Base-by-base conservation (phyloP, 1,139 yeast genomes). In the Cylindricascospora bacillispora region DNA sequence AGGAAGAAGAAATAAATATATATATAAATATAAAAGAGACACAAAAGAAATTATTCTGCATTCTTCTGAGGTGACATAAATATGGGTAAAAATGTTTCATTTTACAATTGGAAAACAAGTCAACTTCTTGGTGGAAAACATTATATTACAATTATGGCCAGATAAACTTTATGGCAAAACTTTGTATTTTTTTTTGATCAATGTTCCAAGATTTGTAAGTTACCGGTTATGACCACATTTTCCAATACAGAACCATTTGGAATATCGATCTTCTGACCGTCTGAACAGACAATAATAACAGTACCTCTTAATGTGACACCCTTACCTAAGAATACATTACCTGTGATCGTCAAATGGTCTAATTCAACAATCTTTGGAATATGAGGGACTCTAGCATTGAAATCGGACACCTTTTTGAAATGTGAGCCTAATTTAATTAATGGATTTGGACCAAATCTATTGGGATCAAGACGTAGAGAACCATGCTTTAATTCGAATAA, bases 201-300 rank as follows among this genome's bases (percentile, higher is more conserved):
- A 61, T 89, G 98, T 64, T 89, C 98, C 52, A 89, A 72, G 46
- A 89, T 86, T 49, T 93, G 83, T 62, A 89, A 72, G 63, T 82
- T 83, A 57, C 98, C 98, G 35, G 98, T 89, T 48, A 89, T 85
- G 43, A 89, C 98, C 32, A 86, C 97, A 51, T 89, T 89, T 60
- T 89, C 98, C 49, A 89, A 70, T 34, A 85, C 70, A 16, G 94
- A 70, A 26, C 98, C 98, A 53, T 89, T 86, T 47, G 98, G 98
- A 65, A 89, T 82, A 56, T 89, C 97, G 49, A 89, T 89, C 63
- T 74, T 82, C 56, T 83, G 92, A 41, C 97, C 97, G 52, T 89
- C 98, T 39, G 89, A 86, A 61, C 97, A 86, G 35, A 89, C 98
- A 46, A 89, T 83, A 49, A 89, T 89, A 39, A 89, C 98, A 10